Percentiles rank a stretch among this genome's conserved stretches.
phyloP scores from a whole-genome alignment of 345 rosid genomes.

The Aegle marmelos region DNA sequence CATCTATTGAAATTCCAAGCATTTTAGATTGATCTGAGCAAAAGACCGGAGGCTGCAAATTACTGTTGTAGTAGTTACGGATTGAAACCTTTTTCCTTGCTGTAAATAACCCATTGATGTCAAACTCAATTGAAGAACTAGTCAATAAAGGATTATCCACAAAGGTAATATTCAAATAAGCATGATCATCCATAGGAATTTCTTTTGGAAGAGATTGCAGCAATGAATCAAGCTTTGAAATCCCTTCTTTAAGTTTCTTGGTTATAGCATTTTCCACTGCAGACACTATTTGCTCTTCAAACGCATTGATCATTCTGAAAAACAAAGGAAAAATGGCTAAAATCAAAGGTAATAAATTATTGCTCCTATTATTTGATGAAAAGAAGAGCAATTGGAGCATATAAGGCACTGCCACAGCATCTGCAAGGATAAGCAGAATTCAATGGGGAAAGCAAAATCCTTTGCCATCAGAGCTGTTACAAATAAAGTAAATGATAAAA shows the following conservation, averaged over 20 bases:
- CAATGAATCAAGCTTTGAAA: slow-evolving; percentile 68
- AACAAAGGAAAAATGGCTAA: slow-evolving; percentile 16
- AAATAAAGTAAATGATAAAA: background rate
- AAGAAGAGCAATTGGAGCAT: background rate
- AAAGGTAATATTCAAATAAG: slow-evolving; percentile 84
- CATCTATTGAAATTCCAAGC: slow-evolving; percentile 87
- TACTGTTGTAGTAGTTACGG: slow-evolving; percentile 18
- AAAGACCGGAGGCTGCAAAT: slow-evolving; percentile 39
- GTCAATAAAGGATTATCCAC: slow-evolving; percentile 61
- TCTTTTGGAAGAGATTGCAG: slow-evolving; percentile 82
- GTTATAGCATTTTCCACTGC: slow-evolving; percentile 83
- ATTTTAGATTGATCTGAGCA: slow-evolving; percentile 68
- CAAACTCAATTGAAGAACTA: slow-evolving; percentile 74
- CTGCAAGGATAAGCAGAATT: background rate
- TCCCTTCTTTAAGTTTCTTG: slow-evolving; percentile 69
- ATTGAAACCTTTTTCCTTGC: slow-evolving; percentile 28
- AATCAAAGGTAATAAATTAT: slow-evolving; percentile 3
- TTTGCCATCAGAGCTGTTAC: background rate
- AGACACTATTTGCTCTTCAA: slow-evolving; percentile 67
- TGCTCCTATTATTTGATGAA: background rate
- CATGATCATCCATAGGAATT: slow-evolving; percentile 82
- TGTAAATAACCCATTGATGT: slow-evolving; percentile 78
- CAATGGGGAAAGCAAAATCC: background rate
- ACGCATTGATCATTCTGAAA: slow-evolving; percentile 84
- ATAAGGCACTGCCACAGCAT: background rate